Evolutionary conservation across 2,329 filamentous ascomycete species (phyloP).

Genomic region (Colletotrichum somersetense): DNA sequence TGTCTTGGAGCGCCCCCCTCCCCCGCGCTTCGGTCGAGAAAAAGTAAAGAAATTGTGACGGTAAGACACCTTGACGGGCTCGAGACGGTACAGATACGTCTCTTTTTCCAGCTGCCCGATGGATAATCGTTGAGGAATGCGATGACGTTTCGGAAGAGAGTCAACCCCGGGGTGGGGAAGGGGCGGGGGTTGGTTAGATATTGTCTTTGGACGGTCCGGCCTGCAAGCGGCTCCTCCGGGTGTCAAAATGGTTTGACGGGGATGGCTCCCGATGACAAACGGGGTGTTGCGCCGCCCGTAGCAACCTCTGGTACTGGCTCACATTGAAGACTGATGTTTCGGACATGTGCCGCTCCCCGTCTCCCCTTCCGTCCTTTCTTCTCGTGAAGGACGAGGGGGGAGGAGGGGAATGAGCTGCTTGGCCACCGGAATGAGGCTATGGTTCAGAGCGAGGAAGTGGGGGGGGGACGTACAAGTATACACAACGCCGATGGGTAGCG

Average conservation of each 20-base stretch:
- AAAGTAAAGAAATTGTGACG: not conserved
- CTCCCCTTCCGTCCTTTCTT: too few species aligned
- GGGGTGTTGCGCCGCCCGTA: not conserved
- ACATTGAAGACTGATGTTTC: not conserved
- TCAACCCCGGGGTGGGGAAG: too few species aligned
- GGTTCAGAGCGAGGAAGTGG: not conserved
- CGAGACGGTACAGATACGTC: not conserved
- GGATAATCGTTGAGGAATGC: not conserved
- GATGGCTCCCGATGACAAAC: not conserved
- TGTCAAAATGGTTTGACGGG: not conserved
- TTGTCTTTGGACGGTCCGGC: not conserved
- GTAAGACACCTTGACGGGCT: not conserved
- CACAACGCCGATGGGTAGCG: not conserved
- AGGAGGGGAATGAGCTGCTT: too few species aligned
- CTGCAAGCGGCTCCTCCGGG: not conserved
- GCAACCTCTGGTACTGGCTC: not conserved
- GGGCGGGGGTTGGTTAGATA: not conserved
- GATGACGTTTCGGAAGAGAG: not conserved
- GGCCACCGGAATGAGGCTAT: not conserved
- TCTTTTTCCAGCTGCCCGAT: not conserved
- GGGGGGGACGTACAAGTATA: not conserved
- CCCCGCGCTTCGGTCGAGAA: not conserved
- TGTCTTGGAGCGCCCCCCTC: not conserved
- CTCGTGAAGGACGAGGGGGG: too few species aligned
- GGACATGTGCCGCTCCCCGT: not conserved